Evolutionary conservation across 2,329 filamentous ascomycete genomes (phyloP), one percentile per base, ranked within the genome.

Genomic region (Cytospora leucostoma): DNA sequence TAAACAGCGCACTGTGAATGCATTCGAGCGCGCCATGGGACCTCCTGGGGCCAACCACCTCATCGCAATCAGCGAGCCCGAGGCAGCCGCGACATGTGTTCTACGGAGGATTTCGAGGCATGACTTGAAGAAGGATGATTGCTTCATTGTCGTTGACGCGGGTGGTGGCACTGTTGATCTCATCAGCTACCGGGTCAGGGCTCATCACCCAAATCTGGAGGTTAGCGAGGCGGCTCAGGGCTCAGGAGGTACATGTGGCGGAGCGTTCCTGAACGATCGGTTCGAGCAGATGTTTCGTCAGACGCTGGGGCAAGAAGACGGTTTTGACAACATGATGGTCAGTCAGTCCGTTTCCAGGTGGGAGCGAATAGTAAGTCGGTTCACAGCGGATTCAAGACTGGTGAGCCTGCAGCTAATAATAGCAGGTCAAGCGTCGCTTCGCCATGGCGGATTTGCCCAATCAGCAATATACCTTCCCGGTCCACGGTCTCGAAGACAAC

Each of bases 111-210:
- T 81, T 5, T 75, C 77, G 27, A 75, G 74, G 1, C 74, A 77
- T 27, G 76, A 74, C 1, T 69, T 82, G 49, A 73, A 78, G 65
- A 68, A 78, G 13, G 78, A 78, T 32, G 79, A 82, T 47, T 79
- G 76, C 19, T 81, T 84, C 57, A 78, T 84, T 15, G 77, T 84
- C 3, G 82, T 82, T 47, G 82, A 85, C 67, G 82, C 82, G 21
- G 82, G 82, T 12, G 82, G 82, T 38, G 82, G 82, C 32, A 83
- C 81, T 1, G 81, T 82, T 1, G 82, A 85, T 69, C 72, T 84
- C 21, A 83, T 84, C 63, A 81, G 79, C 7, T 84, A 84, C 66
- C 77, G 79, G 62, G 77, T 84, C 47, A 76, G 72, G 2, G 71
- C 73, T 11, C 68, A 80, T 4, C 72, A 77, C 57, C 81, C 80